phyloP scores from a whole-genome alignment of 345 rosid genomes.

The Hirschfeldia incana region DNA sequence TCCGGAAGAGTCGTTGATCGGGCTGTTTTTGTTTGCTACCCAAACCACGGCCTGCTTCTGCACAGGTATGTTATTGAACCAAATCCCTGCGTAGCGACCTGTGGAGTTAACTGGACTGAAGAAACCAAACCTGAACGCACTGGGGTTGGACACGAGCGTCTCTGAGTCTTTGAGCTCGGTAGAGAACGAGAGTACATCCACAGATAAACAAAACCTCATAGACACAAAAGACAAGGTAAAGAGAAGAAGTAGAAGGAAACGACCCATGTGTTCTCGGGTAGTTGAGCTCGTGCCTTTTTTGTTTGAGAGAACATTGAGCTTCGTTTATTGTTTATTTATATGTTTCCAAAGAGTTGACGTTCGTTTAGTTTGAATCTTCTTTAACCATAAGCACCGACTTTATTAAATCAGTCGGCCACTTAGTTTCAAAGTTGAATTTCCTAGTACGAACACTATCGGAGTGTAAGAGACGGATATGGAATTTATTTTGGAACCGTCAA shows the following conservation, averaged over 20 bases:
- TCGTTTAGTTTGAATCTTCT: constrained; percentile 4
- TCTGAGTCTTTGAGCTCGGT: constrained; percentile 39
- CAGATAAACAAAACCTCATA: constrained; percentile 18
- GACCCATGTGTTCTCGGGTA: constrained; percentile 2
- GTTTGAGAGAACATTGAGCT: background rate
- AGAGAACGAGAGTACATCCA: constrained; percentile 31
- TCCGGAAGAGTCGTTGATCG: constrained; percentile 48
- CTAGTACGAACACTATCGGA: constrained; percentile 1
- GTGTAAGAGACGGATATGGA: constrained; percentile 4
- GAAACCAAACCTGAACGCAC: constrained; percentile 51
- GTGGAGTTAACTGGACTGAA: constrained; percentile 47
- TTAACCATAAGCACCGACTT: background rate
- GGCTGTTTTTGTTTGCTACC: constrained; percentile 58
- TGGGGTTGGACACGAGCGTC: constrained; percentile 23
- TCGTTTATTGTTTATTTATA: constrained; percentile 14
- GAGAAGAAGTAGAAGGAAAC: constrained; percentile 9
- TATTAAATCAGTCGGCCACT: background rate
- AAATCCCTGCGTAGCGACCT: constrained; percentile 50
- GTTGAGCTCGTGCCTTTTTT: background rate
- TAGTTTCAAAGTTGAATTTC: background rate
- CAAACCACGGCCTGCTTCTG: constrained; percentile 35
- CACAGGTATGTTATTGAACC: constrained; percentile 38
- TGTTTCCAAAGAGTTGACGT: background rate
- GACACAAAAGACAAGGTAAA: constrained; percentile 19
- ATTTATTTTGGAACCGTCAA: constrained; percentile 19